A percentile compares a stretch with the other conserved stretches of the same genome.
Conservation (phyloP, 768 basidiomycete genomes). For the Mycena amicta region DNA sequence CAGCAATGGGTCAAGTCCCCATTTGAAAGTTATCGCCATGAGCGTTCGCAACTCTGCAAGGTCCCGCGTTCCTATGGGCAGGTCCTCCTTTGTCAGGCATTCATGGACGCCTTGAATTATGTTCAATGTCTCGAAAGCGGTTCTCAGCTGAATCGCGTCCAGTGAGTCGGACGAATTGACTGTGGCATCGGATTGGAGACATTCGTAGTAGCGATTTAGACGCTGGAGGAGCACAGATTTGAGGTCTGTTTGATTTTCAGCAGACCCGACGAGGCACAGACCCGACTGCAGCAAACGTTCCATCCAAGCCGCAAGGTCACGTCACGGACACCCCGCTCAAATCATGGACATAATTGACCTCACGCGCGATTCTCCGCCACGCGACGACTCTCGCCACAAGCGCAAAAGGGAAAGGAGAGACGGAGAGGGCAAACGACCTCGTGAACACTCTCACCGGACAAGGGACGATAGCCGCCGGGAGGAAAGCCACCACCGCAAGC, state of each 20-base stretch:
- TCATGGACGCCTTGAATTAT: conserved; percentile 51
- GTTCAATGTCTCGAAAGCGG: conserved; percentile 57
- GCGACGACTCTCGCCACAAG: conserved; percentile 26
- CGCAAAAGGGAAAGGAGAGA: background rate
- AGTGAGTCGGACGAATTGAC: conserved; percentile 28
- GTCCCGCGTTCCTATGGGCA: conserved; percentile 66
- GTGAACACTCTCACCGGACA: background rate
- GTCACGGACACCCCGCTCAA: background rate
- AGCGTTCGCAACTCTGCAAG: conserved; percentile 62
- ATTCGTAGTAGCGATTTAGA: conserved; percentile 42
- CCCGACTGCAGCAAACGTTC: conserved; percentile 34
- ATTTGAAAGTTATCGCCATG: conserved; percentile 69
- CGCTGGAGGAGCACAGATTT: conserved; percentile 41
- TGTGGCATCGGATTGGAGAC: conserved; percentile 21
- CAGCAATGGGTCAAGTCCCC: conserved; percentile 65
- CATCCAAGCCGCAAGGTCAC: background rate
- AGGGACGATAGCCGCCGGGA: background rate
- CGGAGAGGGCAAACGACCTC: background rate
- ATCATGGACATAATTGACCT: conserved; percentile 17
- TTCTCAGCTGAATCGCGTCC: conserved; percentile 51
- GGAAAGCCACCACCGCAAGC: background rate
- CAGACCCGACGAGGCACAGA: conserved; percentile 38
- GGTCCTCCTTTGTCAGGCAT: conserved; percentile 35
- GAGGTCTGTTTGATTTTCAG: conserved; percentile 33
- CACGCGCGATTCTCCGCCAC: conserved; percentile 42